Evolutionary conservation across 202 grass and related monocot species (phyloP), one percentile per base, ranked within the genome.

Genomic region (Panicum virgatum): DNA sequence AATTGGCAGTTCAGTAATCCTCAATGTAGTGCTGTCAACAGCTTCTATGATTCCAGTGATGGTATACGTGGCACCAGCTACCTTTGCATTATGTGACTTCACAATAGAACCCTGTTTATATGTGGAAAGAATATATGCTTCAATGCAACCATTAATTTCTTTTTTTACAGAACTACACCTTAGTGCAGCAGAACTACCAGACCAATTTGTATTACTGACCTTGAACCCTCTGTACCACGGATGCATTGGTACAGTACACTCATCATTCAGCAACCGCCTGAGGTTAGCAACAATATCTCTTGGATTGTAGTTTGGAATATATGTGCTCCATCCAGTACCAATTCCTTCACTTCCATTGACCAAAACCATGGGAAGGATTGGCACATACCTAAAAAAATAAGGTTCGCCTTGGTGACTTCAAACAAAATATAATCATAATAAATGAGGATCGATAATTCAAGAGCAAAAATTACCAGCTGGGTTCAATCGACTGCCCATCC

Each of bases 261-360:
- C 77, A 6, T 75, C 47, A 62, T 91, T 91, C 67, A 98, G 79
- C 66, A 98, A 73, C 20, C 88, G 73, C 76, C 80, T 88, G 12
- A 94, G 63, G 47, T 98, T 98, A 18, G 82, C 90, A 63, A 93
- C 80, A 73, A 98, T 86, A 22, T 98, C 92, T 52, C 85, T 88
- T 84, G 95, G 95, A 45, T 98, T 95, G 54, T 94, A 98, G 50
- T 98, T 98, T 78, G 95, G 95, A 75, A 95, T 76, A 51, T 48
- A 88, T 0, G 88, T 90, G 73, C 95, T 98, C 95, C 95, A 94
- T 80, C 95, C 95, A 40, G 95, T 98, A 54, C 95, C 95, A 79
- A 98, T 98, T 76, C 95, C 95, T 90, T 98, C 95, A 80, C 90
- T 98, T 77, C 95, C 95, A 72, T 98, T 98, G 61, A 98, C 82